A percentile compares a stretch with the other conserved stretches of the same genome.
These are phyloP conservation scores for Tylopilus subfusipes DNA, from an alignment of 768 basidiomycete genomes.

Conservation along the genomic window DNA sequence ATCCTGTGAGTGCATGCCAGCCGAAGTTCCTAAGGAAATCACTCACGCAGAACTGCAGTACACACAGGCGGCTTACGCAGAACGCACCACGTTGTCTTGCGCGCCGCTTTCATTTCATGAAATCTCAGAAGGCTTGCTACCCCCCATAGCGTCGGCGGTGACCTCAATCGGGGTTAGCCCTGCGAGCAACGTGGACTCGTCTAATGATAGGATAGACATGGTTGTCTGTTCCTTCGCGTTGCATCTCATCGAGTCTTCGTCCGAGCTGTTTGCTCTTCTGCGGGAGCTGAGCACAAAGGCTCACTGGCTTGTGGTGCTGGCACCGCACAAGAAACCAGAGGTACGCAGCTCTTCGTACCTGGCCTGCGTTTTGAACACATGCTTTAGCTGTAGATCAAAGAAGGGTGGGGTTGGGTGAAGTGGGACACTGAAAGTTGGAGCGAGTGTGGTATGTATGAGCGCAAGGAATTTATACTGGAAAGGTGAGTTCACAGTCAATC, in stretches of 20 bases:
- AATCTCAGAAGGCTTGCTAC: conserved; percentile 55
- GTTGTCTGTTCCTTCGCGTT: conserved; percentile 73
- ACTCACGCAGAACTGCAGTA: conserved; percentile 39
- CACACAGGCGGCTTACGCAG: conserved; percentile 55
- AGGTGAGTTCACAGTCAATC: conserved; percentile 31
- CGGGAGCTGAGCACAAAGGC: conserved; percentile 61
- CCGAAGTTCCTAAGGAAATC: background rate
- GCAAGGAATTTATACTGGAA: conserved; percentile 45
- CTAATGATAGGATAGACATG: conserved; percentile 45
- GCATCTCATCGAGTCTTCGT: conserved; percentile 60
- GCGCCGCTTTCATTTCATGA: conserved; percentile 59
- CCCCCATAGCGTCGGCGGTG: conserved; percentile 24
- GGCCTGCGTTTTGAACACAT: background rate
- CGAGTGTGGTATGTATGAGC: conserved; percentile 39
- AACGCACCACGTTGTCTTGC: conserved; percentile 53
- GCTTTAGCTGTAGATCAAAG: conserved; percentile 46
- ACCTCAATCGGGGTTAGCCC: conserved; percentile 2
- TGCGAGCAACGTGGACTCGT: background rate
- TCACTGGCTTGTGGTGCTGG: conserved; percentile 64
- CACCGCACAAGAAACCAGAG: conserved; percentile 76
- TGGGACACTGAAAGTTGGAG: conserved; percentile 54
- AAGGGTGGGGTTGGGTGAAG: conserved; percentile 63
- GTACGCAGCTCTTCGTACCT: conserved; percentile 32
- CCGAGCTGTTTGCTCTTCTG: conserved; percentile 60
- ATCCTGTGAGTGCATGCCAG: conserved; percentile 20